Conservation (phyloP, 2,329 filamentous ascomycete genomes). For the Elsinoe ampelina region DNA sequence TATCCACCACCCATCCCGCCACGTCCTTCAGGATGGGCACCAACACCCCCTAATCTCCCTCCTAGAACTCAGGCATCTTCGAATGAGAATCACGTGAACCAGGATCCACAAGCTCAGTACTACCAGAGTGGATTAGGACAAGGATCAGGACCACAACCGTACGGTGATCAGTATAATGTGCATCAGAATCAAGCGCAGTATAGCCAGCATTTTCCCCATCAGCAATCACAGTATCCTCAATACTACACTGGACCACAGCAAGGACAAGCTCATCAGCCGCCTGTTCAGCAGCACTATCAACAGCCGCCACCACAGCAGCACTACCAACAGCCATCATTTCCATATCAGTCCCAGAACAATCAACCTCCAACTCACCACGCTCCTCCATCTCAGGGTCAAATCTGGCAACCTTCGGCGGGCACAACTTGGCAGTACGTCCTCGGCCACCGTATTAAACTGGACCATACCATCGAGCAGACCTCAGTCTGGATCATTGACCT, state of each 20-base stretch:
- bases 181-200: not conserved
- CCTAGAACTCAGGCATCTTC: not conserved
- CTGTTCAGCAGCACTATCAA: not conserved
- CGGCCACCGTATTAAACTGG: conserved; percentile 19
- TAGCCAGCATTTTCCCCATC: not conserved
- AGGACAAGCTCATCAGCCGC: not conserved
- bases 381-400: not conserved
- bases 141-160: not conserved
- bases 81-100: not conserved
- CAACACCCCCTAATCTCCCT: not conserved
- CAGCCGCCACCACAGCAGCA: not conserved
- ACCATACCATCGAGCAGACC: conserved; percentile 33
- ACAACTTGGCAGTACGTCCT: conserved; percentile 47
- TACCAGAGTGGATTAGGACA: not conserved
- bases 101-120: not conserved
- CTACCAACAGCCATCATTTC: not conserved
- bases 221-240: not conserved
- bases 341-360: not conserved
- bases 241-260: not conserved
- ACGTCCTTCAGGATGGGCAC: conserved; percentile 3
- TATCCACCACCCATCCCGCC: conserved; percentile 5
- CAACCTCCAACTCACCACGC: not conserved
- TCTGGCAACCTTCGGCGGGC: conserved; percentile 6
- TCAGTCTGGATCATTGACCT: conserved; percentile 54
- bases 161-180: not conserved